phyloP scores from a whole-genome alignment of 2,329 filamentous ascomycete species.

The Dactylellina drechsleri region DNA sequence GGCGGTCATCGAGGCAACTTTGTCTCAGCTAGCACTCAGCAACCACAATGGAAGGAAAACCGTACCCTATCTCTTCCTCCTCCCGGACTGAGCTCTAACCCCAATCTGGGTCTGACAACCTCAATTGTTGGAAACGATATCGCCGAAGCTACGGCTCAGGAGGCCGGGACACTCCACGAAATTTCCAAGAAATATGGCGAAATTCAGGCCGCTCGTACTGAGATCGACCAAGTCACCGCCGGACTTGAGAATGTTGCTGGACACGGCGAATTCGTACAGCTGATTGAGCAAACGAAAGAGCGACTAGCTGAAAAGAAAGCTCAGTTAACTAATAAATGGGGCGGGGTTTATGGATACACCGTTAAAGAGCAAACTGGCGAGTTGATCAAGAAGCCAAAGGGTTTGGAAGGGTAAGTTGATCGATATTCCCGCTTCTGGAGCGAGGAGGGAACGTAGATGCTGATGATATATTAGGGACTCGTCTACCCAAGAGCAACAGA shows the following conservation, averaged over 20 bases:
- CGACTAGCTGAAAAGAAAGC: constrained; percentile 42
- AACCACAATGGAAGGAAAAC: constrained; percentile 35
- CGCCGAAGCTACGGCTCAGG: constrained; percentile 18
- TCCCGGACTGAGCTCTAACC: background rate
- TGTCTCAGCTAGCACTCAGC: constrained; percentile 37
- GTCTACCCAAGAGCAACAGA: constrained; percentile 46
- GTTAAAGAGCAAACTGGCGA: constrained; percentile 21
- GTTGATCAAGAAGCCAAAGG: constrained; percentile 35
- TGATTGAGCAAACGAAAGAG: constrained; percentile 36
- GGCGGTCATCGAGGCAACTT: constrained; percentile 13
- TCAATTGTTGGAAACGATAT: constrained; percentile 49
- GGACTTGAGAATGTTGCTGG: constrained; percentile 3
- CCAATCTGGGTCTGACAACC: constrained; percentile 34
- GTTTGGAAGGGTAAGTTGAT: constrained; percentile 38
- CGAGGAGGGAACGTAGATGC: background rate
- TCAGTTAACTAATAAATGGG: constrained; percentile 50
- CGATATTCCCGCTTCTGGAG: background rate
- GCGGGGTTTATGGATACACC: constrained; percentile 42
- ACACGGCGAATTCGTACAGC: constrained; percentile 7
- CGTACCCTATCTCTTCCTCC: constrained; percentile 14
- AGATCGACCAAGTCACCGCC: constrained; percentile 32
- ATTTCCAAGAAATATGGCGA: constrained; percentile 40
- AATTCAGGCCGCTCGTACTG: constrained; percentile 35
- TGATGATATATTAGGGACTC: constrained; percentile 17
- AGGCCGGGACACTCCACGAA: constrained; percentile 41